Evolutionary conservation across 306 rosid genomes (phyloP), one percentile per base, ranked within the genome.

Genomic region (Ochetophila trinervis): DNA sequence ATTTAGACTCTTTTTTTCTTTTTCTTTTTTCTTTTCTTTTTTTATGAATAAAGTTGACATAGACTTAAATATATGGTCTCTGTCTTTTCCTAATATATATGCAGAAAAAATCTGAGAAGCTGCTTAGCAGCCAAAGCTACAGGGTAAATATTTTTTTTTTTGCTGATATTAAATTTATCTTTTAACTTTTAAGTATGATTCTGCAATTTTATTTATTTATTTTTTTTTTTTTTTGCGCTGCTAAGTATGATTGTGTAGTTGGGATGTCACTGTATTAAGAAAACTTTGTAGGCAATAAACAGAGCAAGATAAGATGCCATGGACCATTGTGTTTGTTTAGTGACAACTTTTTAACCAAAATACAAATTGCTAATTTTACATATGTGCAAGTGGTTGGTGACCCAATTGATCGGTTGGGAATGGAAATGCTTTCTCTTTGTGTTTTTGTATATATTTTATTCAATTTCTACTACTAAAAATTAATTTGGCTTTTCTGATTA

Each of bases 301-400:
- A 20, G 57, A 23, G 65, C 51, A 37, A 49, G 75, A 63, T 51
- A 51, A 63, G 71, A 75, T 57, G 45, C 75, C 24, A 4, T 37
- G 62, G 67, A 34, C 54, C 60, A 48, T 27, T 36, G 19, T 68
- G 56, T 37, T 32, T 37, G 6, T 18, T 23, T 45, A 45, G 44
- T 44, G 56, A 49, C 12, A 57, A 65, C 65, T 22, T 5, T 56
- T 57, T 56, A 12, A 40, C 10, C 23, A 13, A 53, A 10, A 51
- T 9, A 17, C 42, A 61, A 71, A 7, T 6, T 10, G 14, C 0
- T 12, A 6, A 40, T 40, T 40, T 40, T 40, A 10, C 45, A 40
- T 40, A 6, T 40, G 10, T 40, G 2, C 3, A 12, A 0, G 10
- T 40, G 12, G 2, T 40, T 7, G 6, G 42, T 36, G 42, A 36